Conservation (phyloP, 495 filamentous ascomycete genomes). For the Staphylotrichum longicolle region DNA sequence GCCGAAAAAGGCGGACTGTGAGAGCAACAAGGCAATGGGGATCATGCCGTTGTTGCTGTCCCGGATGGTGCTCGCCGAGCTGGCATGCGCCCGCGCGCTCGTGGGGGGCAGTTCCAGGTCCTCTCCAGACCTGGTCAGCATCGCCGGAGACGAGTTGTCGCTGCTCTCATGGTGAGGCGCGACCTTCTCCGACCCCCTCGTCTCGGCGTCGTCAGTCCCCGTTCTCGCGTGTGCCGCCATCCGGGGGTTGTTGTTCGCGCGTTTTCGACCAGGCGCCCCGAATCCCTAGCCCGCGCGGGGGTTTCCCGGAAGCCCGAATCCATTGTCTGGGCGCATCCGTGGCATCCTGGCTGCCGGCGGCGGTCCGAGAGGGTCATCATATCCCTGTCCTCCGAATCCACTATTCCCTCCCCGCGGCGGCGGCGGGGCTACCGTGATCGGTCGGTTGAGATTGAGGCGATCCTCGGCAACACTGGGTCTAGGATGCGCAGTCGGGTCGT, state of each 20-base stretch:
- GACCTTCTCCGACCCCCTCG: no score
- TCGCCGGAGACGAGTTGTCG: neutral
- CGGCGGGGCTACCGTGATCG: constrained; percentile 4
- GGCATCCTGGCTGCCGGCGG: constrained; percentile 1
- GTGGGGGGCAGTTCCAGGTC: neutral
- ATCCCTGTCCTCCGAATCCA: neutral
- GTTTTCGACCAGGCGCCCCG: constrained; percentile 12
- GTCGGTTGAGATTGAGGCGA: constrained; percentile 5
- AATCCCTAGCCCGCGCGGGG: constrained; percentile 10
- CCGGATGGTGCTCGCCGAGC: neutral
- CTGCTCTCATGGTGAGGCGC: neutral
- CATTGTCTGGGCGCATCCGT: neutral
- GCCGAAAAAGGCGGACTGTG: constrained; percentile 2
- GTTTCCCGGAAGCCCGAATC: neutral
- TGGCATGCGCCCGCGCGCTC: neutral
- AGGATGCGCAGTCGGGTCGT: neutral
- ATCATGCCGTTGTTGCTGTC: constrained; percentile 7
- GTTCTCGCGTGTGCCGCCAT: neutral
- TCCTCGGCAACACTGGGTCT: constrained; percentile 1
- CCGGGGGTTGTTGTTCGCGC: neutral
- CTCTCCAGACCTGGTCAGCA: neutral
- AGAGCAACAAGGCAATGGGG: constrained; percentile 11
- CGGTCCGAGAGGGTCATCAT: neutral
- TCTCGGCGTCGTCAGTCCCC: neutral
- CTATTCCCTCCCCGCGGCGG: neutral